phyloP scores from a whole-genome alignment of 2,329 filamentous ascomycete genomes.

The Arthrobotrys sphaeroides region DNA sequence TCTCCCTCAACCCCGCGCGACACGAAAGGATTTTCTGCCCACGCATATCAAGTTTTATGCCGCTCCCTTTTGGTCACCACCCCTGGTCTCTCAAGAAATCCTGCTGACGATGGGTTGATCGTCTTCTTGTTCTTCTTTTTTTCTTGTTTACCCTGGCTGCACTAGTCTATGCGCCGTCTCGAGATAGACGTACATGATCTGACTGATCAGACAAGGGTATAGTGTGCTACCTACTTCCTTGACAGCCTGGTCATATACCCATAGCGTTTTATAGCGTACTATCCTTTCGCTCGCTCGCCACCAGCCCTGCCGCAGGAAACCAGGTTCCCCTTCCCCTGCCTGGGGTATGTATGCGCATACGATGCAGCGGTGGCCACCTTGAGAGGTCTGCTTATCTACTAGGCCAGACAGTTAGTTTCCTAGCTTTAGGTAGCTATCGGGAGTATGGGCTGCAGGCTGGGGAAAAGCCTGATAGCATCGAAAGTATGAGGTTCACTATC shows the following conservation, averaged over 20 bases:
- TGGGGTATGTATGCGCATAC: neutral
- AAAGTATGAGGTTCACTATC: too few species aligned
- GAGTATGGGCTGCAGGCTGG: too few species aligned
- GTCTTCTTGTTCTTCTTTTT: too few species aligned
- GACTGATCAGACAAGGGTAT: neutral
- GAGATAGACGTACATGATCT: neutral
- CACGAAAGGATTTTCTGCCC: neutral
- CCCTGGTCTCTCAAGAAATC: neutral
- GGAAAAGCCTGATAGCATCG: too few species aligned
- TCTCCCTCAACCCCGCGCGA: neutral
- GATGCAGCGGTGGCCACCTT: too few species aligned
- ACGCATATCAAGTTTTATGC: neutral
- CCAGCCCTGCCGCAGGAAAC: conserved; percentile 18
- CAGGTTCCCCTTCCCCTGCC: neutral
- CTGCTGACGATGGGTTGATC: neutral
- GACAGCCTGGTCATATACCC: too few species aligned
- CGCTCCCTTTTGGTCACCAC: too few species aligned
- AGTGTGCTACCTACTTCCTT: neutral
- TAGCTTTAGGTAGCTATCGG: too few species aligned
- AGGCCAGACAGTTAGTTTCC: neutral
- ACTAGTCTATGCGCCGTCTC: neutral
- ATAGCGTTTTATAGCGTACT: neutral
- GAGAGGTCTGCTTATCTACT: neutral
- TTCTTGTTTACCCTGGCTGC: too few species aligned
- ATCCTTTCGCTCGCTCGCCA: conserved; percentile 2